Conservation (phyloP, 78 protist species). For the Diacronema lutheri region DNA sequence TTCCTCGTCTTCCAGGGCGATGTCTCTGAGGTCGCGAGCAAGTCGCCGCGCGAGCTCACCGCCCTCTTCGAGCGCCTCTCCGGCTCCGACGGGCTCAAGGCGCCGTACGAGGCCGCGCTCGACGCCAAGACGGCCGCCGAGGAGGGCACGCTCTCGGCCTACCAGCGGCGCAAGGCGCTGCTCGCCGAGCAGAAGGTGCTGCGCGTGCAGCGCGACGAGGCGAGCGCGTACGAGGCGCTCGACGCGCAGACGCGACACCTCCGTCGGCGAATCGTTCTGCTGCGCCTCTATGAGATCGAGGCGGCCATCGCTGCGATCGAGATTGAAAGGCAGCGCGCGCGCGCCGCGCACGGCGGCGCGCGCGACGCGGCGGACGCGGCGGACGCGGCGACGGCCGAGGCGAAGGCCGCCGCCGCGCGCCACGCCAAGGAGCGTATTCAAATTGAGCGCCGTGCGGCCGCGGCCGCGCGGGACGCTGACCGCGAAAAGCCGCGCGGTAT, state of each 20-base stretch:
- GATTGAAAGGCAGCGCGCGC: not conserved
- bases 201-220: constrained; percentile 78
- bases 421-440: not conserved
- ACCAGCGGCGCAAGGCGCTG: constrained; percentile 52
- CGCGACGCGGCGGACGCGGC: not conserved
- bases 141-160: constrained; percentile 30
- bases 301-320: constrained; percentile 24
- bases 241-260: not conserved
- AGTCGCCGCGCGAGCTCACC: constrained; percentile 81
- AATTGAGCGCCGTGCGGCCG: not conserved
- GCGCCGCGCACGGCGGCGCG: not conserved
- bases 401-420: not conserved
- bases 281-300: not conserved
- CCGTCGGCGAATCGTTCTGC: not conserved
- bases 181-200: constrained; percentile 53
- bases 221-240: constrained; percentile 54
- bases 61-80: constrained; percentile 73
- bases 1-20: constrained; percentile 94
- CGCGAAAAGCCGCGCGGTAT: not conserved
- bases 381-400: no score
- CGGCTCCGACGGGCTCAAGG: constrained; percentile 47
- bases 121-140: constrained; percentile 20
- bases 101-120: constrained; percentile 11
- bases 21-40: constrained; percentile 79
- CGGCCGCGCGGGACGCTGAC: not conserved